Conservation (phyloP, 2,329 filamentous ascomycete genomes). For the Aaosphaeria arxii region DNA sequence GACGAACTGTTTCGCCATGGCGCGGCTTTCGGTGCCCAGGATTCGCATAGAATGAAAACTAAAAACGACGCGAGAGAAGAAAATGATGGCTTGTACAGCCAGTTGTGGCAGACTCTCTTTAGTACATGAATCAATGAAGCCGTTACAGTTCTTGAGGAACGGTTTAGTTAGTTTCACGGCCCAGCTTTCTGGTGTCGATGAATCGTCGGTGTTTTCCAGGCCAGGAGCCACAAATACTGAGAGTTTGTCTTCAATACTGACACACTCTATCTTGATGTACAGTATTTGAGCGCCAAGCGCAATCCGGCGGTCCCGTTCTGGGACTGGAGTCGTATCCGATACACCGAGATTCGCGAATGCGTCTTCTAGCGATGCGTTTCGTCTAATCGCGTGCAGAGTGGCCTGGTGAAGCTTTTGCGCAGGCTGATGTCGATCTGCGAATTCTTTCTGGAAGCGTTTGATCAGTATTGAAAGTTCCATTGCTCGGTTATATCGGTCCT, state of each 20-base stretch:
- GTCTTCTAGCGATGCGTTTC: slow-evolving; percentile 11
- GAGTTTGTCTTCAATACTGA: slow-evolving; percentile 31
- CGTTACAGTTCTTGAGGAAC: slow-evolving; percentile 25
- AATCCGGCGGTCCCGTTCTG: slow-evolving; percentile 28
- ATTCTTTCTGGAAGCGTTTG: slow-evolving; percentile 12
- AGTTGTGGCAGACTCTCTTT: slow-evolving; percentile 36
- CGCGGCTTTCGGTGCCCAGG: slow-evolving; percentile 2
- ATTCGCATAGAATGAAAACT: slow-evolving; percentile 17
- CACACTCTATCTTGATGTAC: slow-evolving; percentile 25
- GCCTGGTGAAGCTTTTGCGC: slow-evolving; percentile 40
- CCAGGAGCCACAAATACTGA: slow-evolving; percentile 11
- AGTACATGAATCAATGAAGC: slow-evolving; percentile 27
- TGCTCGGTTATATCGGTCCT: slow-evolving; percentile 11
- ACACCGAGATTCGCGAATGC: slow-evolving; percentile 15
- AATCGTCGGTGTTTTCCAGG: background rate
- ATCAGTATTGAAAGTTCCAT: slow-evolving; percentile 15
- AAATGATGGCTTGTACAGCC: slow-evolving; percentile 34
- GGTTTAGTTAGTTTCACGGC: slow-evolving; percentile 4
- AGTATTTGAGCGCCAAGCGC: slow-evolving; percentile 22
- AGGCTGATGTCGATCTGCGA: slow-evolving; percentile 33
- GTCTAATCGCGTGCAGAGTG: slow-evolving; percentile 17
- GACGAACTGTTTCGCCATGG: slow-evolving; percentile 9
- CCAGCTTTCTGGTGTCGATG: slow-evolving; percentile 3
- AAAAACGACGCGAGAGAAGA: slow-evolving; percentile 28
- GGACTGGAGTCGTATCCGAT: slow-evolving; percentile 9